These are phyloP conservation scores for Taphrina flavorubra DNA, from an alignment of 1,139 yeast genomes.

Conservation along the genomic window DNA sequence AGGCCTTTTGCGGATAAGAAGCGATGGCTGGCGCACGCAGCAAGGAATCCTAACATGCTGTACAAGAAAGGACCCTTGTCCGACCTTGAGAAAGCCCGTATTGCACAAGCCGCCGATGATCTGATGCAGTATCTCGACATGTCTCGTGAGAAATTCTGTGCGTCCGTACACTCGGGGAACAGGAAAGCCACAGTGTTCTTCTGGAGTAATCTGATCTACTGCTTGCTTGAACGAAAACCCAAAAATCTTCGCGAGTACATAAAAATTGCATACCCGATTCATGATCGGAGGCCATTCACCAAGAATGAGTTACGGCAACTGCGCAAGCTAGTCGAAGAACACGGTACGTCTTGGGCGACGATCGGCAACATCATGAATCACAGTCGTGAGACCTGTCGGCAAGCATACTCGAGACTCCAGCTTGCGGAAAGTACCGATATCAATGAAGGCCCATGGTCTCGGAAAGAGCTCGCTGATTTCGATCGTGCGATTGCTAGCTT, in stretches of 20 bases:
- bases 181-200: neutral
- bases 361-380: constrained; percentile 16
- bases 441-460: constrained; percentile 9
- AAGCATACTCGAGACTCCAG: neutral
- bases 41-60: neutral
- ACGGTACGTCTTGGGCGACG: constrained; percentile 12
- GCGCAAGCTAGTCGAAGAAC: neutral
- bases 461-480: neutral
- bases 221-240: constrained; percentile 10
- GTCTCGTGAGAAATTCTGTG: neutral
- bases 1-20: neutral
- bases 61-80: constrained; percentile 1
- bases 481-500: neutral
- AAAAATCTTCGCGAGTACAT: constrained; percentile 23
- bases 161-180: neutral
- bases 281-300: constrained; percentile 10
- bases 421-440: neutral
- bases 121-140: neutral
- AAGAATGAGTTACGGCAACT: neutral
- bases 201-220: constrained; percentile 11
- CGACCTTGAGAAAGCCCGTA: neutral
- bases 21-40: constrained; percentile 6
- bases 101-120: neutral
- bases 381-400: constrained; percentile 23
- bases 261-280: constrained; percentile 8